A percentile compares a stretch with the other conserved stretches of the same genome.
These are phyloP conservation scores for Aspergillus ruber DNA, from an alignment of 2,329 filamentous ascomycete species.

Conservation along the genomic window DNA sequence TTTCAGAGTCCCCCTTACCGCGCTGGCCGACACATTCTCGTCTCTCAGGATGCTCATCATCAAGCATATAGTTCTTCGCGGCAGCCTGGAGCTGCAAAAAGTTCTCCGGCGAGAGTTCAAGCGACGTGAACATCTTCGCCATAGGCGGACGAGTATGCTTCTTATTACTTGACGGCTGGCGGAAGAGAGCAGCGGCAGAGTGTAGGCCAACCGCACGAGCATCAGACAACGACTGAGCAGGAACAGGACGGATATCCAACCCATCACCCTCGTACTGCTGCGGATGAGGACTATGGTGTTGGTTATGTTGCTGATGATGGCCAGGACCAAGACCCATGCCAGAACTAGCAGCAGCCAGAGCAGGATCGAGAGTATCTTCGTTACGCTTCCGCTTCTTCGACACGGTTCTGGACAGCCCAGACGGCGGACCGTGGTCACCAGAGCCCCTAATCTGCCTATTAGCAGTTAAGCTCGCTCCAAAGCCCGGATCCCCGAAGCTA, in stretches of 20 bases:
- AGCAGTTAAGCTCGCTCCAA: constrained; percentile 20
- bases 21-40: constrained; percentile 53
- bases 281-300: constrained; percentile 16
- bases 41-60: constrained; percentile 48
- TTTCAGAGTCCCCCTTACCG: constrained; percentile 49
- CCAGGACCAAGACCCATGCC: constrained; percentile 18
- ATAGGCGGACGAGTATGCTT: constrained; percentile 54
- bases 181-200: constrained; percentile 49
- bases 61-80: constrained; percentile 53
- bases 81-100: constrained; percentile 51
- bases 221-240: constrained; percentile 35
- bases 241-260: constrained; percentile 31
- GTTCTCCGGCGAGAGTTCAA: constrained; percentile 51
- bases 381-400: constrained; percentile 38
- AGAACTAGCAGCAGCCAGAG: constrained; percentile 19
- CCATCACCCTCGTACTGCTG: constrained; percentile 24
- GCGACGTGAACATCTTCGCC: constrained; percentile 51
- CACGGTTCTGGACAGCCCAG: constrained; percentile 26
- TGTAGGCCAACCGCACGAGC: constrained; percentile 47
- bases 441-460: constrained; percentile 22
- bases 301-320: constrained; percentile 20
- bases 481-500: constrained; percentile 30
- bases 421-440: constrained; percentile 22
- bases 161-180: constrained; percentile 44
- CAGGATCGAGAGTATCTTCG: constrained; percentile 33